Evolutionary conservation across 2,329 filamentous ascomycete species (phyloP), one percentile per base, ranked within the genome.

Genomic region (Claviceps sorghi): DNA sequence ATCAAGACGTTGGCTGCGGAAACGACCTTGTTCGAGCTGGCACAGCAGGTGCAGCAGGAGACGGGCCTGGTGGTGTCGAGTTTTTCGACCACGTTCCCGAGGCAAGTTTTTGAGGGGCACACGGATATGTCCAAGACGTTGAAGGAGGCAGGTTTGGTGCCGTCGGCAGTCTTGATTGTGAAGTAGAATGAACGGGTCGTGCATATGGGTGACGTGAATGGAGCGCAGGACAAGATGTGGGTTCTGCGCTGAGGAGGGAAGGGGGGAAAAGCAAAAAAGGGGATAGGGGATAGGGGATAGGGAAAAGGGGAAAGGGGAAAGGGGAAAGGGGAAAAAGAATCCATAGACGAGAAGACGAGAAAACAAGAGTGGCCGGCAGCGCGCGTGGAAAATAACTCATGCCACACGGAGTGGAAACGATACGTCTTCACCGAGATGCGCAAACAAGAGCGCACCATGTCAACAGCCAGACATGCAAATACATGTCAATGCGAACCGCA

Each of bases 1-100:
- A 82, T 84, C 70, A 97, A 95, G 77, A 91, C 86, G 0, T 82
- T 95, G 57, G 83, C 88, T 0, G 89, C 87, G 6, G 88, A 94
- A 54, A 94, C 89, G 3, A 97, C 93, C 0, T 72, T 98, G 11
- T 95, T 95, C 61, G 91, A 98, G 70, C 83, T 98, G 49, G 89
- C 87, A 0, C 81, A 90, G 60, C 78, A 83, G 53, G 65, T 98
- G 26, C 73, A 81, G 64, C 68, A 78, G 49, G 88, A 96, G 64
- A 82, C 79, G 49, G 88, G 86, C 0, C 67, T 79, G 5, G 69
- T 80, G 2, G 84, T 94, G 15, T 78, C 74, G 26, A 88, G 81
- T 60, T 96, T 98, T 65, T 81, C 84, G 1, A 86, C 84, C 60
- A 96, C 83, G 21, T 97, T 94, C 61, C 93, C 93, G 0, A 82